A percentile compares a stretch with the other conserved stretches of the same genome.
These are phyloP conservation scores for Fusarium citri DNA, from an alignment of 2,329 filamentous ascomycete species.

Conservation along the genomic window DNA sequence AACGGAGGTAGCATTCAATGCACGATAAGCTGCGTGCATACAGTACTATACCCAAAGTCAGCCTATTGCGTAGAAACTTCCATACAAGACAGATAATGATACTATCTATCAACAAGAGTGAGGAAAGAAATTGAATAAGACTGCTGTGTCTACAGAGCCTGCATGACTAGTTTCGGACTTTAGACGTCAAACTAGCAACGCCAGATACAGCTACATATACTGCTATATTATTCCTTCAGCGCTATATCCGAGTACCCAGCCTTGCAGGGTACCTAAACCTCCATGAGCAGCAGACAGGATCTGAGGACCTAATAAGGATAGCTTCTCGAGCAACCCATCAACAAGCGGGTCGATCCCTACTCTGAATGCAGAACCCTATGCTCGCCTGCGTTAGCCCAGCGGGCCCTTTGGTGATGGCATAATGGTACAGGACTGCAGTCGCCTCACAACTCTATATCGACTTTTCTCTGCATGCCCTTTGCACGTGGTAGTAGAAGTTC, in stretches of 20 bases:
- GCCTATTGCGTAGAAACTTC: conserved; percentile 14
- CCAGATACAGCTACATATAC: not conserved
- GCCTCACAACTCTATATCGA: conserved; percentile 35
- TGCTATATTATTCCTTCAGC: not conserved
- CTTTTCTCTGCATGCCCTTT: conserved; percentile 24
- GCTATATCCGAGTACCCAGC: conserved; percentile 10
- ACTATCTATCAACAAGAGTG: not conserved
- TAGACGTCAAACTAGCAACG: not conserved
- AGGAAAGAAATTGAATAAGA: not conserved
- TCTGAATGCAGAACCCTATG: conserved; percentile 27
- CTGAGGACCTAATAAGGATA: conserved; percentile 25
- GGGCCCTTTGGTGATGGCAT: conserved; percentile 45
- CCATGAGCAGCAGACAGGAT: conserved; percentile 17
- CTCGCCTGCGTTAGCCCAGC: conserved; percentile 42
- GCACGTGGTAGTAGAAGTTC: conserved; percentile 14
- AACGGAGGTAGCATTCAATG: not conserved
- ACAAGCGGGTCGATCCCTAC: conserved; percentile 40
- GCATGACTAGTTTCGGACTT: not conserved
- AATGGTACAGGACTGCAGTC: conserved; percentile 17
- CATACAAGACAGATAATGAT: not conserved
- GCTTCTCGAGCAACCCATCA: conserved; percentile 18
- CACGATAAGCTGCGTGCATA: conserved; percentile 19
- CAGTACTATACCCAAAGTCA: not conserved
- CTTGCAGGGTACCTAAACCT: conserved; percentile 21
- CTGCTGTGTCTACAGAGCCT: not conserved